phyloP scores from a whole-genome alignment of 345 rosid species.

The Raphanus sativus region DNA sequence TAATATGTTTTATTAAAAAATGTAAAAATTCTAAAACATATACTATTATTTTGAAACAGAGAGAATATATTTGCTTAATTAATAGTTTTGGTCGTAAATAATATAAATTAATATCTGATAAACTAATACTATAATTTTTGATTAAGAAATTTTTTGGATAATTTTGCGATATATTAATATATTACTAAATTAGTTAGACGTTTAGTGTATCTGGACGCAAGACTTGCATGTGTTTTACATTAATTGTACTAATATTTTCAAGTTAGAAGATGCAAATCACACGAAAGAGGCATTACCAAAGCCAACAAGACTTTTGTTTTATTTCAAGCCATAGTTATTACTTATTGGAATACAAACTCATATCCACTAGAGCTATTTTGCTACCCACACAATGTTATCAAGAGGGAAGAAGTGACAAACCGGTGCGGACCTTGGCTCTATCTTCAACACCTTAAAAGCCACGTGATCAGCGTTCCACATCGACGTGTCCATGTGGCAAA shows the following conservation, averaged over 20 bases:
- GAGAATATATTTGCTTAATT: too few species aligned
- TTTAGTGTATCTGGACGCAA: background rate
- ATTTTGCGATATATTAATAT: too few species aligned
- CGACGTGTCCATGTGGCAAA: conserved; percentile 85
- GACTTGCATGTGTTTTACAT: conserved; percentile 3
- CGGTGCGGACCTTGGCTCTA: conserved; percentile 55
- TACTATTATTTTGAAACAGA: too few species aligned
- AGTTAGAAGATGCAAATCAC: conserved; percentile 19
- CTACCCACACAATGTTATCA: conserved; percentile 63
- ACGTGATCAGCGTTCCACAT: conserved; percentile 57
- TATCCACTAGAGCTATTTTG: conserved; percentile 8
- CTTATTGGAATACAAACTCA: conserved; percentile 17
- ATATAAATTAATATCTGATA: background rate
- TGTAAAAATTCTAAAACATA: too few species aligned
- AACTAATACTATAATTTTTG: too few species aligned
- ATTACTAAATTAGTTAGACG: background rate
- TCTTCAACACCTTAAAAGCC: conserved; percentile 57
- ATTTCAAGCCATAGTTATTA: conserved; percentile 21
- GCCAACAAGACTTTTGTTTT: background rate
- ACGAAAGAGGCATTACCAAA: conserved; percentile 15
- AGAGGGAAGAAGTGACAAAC: conserved; percentile 77
- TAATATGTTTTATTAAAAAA: too few species aligned
- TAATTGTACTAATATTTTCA: background rate
- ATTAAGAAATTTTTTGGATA: background rate
- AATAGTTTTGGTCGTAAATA: too few species aligned